These are phyloP conservation scores for Trichoderma sp. DNA, from an alignment of 2,329 filamentous ascomycete species.

Conservation along the genomic window DNA sequence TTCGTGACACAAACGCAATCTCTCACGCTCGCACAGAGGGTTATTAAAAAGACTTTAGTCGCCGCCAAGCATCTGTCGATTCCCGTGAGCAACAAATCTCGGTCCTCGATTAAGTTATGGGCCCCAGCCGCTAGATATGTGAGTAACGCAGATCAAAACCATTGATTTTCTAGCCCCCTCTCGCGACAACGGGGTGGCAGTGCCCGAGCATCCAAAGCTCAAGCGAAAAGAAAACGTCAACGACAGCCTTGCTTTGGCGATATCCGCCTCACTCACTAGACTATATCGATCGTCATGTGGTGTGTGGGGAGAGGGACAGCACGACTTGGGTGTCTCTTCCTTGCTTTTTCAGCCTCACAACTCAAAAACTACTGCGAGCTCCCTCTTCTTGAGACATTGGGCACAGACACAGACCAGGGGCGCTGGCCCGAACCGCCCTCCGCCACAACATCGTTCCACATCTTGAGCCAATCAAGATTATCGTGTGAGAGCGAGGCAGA, in stretches of 20 bases:
- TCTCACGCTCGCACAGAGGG: background rate
- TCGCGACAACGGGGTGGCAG: background rate
- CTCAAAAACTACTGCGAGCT: background rate
- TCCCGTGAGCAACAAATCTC: background rate
- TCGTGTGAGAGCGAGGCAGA: background rate
- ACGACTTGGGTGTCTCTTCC: background rate
- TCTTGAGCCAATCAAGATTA: background rate
- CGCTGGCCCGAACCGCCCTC: conserved; percentile 5
- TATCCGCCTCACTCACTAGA: background rate
- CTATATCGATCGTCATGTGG: background rate
- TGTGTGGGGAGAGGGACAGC: background rate
- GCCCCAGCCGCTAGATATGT: conserved; percentile 17
- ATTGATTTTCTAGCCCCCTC: background rate
- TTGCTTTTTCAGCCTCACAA: background rate
- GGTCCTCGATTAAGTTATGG: conserved; percentile 10
- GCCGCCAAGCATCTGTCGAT: background rate
- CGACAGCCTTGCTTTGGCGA: background rate
- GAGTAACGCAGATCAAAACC: background rate
- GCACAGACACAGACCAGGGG: background rate
- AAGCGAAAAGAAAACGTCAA: background rate
- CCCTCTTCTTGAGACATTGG: background rate
- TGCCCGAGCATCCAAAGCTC: background rate
- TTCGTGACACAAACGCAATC: background rate
- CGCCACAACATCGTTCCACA: conserved; percentile 6
- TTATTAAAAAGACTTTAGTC: background rate